Evolutionary conservation across 225 moss, liverwort and hornwort genomes (phyloP).

Genomic region (Marchantia polymorpha): DNA sequence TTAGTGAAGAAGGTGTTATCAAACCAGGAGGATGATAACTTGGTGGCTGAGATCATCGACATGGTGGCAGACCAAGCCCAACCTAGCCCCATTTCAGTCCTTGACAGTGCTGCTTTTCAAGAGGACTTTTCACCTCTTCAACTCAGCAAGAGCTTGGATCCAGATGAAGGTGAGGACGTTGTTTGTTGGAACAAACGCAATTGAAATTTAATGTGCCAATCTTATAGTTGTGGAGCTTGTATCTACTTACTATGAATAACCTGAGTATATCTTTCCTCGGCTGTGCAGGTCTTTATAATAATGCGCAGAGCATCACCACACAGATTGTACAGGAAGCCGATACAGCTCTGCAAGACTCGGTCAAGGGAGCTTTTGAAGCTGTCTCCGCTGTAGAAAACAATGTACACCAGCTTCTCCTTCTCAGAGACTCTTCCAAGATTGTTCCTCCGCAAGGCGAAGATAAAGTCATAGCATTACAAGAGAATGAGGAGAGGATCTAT

Average conservation of each 20-base stretch:
- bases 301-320: slow-evolving; percentile 9
- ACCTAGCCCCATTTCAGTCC: slow-evolving; percentile 58
- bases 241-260: background rate
- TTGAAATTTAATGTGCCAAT: background rate
- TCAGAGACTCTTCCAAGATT: slow-evolving; percentile 39
- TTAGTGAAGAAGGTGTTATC: slow-evolving; percentile 33
- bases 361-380: background rate
- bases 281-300: slow-evolving; percentile 21
- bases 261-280: too few species aligned
- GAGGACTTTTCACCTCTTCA: slow-evolving; percentile 49
- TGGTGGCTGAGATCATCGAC: slow-evolving; percentile 42
- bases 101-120: slow-evolving; percentile 50
- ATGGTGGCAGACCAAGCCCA: slow-evolving; percentile 33
- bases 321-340: slow-evolving; percentile 23
- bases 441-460: slow-evolving; percentile 35
- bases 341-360: slow-evolving; percentile 34
- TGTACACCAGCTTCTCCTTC: slow-evolving; percentile 37
- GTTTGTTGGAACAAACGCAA: background rate
- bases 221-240: background rate
- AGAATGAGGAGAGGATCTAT: slow-evolving; percentile 59
- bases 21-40: slow-evolving; percentile 35
- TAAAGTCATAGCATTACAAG: slow-evolving; percentile 41
- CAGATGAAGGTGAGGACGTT: slow-evolving; percentile 27
- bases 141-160: slow-evolving; percentile 33
- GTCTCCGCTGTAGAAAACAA: slow-evolving; percentile 3